Conservation (phyloP, 1,139 yeast species). For the Debaryomyces coudertii region DNA sequence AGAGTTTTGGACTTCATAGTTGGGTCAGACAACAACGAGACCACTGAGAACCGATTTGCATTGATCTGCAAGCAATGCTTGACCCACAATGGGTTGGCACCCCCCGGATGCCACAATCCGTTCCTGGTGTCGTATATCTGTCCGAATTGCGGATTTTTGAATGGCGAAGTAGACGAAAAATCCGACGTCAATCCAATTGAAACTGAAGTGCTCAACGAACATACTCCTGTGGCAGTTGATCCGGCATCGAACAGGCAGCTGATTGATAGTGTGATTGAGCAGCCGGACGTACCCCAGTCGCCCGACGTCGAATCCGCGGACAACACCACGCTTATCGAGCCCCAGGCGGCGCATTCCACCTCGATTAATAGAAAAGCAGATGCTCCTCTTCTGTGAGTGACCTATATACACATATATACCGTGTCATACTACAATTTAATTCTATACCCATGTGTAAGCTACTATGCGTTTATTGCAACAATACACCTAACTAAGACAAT, state of each 20-base stretch:
- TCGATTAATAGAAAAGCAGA: not conserved
- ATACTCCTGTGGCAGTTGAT: not conserved
- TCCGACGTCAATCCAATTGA: not conserved
- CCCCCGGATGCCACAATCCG: conserved; percentile 64
- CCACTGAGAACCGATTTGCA: conserved; percentile 68
- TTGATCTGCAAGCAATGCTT: conserved; percentile 68
- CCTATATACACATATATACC: not conserved
- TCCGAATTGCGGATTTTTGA: conserved; percentile 68
- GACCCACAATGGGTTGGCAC: conserved; percentile 81
- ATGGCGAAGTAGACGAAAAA: conserved; percentile 37
- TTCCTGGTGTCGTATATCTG: conserved; percentile 63
- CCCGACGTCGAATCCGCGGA: not conserved
- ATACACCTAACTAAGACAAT: conserved; percentile 49
- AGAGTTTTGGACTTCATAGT: conserved; percentile 55
- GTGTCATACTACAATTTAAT: not conserved
- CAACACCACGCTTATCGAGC: not conserved
- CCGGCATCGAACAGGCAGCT: not conserved
- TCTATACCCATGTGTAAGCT: not conserved
- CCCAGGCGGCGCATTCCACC: not conserved
- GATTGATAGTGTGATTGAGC: not conserved
- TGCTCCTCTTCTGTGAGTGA: not conserved
- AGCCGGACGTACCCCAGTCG: not conserved
- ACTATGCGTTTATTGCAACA: not conserved
- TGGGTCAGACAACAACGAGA: conserved; percentile 72
- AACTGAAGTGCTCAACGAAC: not conserved